Conservation (phyloP, 495 filamentous ascomycete species). For the Aspergillus bridgeri region DNA sequence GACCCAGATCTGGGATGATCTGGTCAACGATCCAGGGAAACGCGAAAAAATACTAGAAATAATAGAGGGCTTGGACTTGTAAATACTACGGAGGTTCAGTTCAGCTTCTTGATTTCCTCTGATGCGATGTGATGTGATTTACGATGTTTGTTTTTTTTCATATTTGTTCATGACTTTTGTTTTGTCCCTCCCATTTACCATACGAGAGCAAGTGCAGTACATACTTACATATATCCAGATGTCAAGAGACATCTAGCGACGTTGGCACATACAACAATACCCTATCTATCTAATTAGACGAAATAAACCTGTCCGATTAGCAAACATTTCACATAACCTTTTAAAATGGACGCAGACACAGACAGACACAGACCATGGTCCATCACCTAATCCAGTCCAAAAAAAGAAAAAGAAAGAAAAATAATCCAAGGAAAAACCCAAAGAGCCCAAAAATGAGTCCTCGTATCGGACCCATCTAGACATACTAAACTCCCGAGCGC, state of each 20-base stretch:
- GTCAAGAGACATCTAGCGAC: not conserved
- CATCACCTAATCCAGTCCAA: not conserved
- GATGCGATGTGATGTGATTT: not conserved
- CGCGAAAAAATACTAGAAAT: not conserved
- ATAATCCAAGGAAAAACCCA: not conserved
- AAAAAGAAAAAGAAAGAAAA: not conserved
- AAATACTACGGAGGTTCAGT: not conserved
- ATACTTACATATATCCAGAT: not conserved
- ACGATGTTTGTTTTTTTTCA: not conserved
- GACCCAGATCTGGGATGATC: not conserved
- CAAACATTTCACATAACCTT: no score
- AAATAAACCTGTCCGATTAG: no score
- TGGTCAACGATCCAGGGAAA: not conserved
- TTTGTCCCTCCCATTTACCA: not conserved
- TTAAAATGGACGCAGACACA: no score
- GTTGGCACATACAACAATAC: not conserved
- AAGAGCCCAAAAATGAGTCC: not conserved
- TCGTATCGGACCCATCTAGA: no score
- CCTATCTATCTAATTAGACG: no score
- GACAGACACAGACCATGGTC: no score
- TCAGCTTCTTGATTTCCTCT: not conserved
- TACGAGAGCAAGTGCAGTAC: not conserved
- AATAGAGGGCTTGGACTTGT: not conserved
- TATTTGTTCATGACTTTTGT: not conserved
- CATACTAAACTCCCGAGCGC: no score